Conservation (phyloP, 2,329 filamentous ascomycete species). For the Fusarium beomiforme region DNA sequence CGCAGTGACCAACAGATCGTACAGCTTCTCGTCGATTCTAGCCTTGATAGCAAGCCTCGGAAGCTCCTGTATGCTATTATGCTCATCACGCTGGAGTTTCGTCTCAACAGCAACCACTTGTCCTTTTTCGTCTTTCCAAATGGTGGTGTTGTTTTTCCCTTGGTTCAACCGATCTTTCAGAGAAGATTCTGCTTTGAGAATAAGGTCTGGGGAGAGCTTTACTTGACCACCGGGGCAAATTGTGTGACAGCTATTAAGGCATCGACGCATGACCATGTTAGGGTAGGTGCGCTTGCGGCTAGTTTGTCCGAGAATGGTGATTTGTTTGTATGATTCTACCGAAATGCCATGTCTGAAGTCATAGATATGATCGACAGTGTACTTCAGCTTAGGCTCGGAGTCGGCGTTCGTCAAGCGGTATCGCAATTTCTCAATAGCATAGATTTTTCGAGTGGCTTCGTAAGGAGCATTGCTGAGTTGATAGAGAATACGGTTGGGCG, state of each 20-base stretch:
- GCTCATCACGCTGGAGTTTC: conserved; percentile 26
- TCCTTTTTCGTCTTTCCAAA: conserved; percentile 39
- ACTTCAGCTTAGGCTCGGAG: conserved; percentile 25
- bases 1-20: conserved; percentile 44
- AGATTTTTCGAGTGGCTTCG: conserved; percentile 25
- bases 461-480: conserved; percentile 39
- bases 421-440: conserved; percentile 42
- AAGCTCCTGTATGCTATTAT: conserved; percentile 21
- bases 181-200: conserved; percentile 35
- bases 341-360: conserved; percentile 36
- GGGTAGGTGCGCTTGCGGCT: conserved; percentile 35
- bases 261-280: conserved; percentile 28
- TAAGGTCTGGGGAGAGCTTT: background rate
- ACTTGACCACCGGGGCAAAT: conserved; percentile 32
- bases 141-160: conserved; percentile 31
- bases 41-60: conserved; percentile 40
- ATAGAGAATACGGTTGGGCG: conserved; percentile 36
- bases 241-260: background rate
- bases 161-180: conserved; percentile 35
- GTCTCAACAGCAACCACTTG: conserved; percentile 42
- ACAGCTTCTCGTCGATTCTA: conserved; percentile 35
- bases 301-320: conserved; percentile 30
- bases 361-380: conserved; percentile 44
- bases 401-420: conserved; percentile 31
- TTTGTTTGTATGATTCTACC: background rate